A percentile compares a stretch with the other conserved stretches of the same genome.
These are phyloP conservation scores for Entophlyctis luteolus DNA, from an alignment of 192 early-diverging fungal genomes.

Conservation along the genomic window DNA sequence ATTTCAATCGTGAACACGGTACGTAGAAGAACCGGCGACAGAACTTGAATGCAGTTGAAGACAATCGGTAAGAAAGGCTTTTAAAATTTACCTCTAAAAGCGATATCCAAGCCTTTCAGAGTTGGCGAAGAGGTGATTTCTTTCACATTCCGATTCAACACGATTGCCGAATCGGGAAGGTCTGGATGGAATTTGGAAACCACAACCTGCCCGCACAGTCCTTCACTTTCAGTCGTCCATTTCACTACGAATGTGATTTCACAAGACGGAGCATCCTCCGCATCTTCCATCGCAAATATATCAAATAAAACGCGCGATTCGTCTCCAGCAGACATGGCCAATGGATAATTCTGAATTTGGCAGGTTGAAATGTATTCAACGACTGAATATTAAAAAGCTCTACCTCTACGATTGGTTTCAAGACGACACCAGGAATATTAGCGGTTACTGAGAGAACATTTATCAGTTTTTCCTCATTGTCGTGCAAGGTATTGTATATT, in stretches of 20 bases:
- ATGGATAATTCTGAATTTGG: neutral
- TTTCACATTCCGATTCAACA: neutral
- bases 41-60: conserved; percentile 9
- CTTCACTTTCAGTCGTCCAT: neutral
- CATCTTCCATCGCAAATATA: neutral
- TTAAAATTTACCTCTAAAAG: neutral
- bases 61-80: neutral
- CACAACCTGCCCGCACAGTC: neutral
- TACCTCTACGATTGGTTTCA: neutral
- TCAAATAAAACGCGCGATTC: neutral
- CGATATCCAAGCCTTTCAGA: conserved; percentile 8
- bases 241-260: neutral
- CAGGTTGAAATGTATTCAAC: neutral
- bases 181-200: neutral
- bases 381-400: neutral
- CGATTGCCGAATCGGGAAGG: neutral
- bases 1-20: conserved; percentile 40
- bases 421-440: neutral
- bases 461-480: neutral
- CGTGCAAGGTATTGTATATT: neutral
- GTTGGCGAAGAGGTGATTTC: neutral
- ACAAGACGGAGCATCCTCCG: neutral
- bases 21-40: conserved; percentile 26
- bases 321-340: neutral
- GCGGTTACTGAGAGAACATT: neutral